Evolutionary conservation across 2,329 filamentous ascomycete species (phyloP).

Genomic region (Cladosporium sp.): DNA sequence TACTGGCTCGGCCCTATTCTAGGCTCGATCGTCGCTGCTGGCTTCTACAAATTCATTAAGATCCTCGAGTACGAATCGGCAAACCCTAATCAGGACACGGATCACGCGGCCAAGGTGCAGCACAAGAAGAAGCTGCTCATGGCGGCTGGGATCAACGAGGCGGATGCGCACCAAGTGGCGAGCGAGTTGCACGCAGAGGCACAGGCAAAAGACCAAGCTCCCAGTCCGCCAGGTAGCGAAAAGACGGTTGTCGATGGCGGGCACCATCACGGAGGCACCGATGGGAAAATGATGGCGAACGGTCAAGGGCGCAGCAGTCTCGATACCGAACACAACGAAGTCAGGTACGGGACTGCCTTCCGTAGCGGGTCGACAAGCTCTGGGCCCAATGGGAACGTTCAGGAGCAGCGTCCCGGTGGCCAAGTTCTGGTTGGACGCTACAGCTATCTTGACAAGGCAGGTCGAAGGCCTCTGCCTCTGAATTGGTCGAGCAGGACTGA

Average conservation of each 20-base stretch:
- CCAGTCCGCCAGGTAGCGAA: background rate
- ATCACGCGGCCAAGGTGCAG: conserved; percentile 9
- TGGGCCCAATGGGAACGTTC: conserved; percentile 17
- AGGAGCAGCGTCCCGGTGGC: background rate
- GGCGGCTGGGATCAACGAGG: conserved; percentile 26
- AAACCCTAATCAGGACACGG: conserved; percentile 34
- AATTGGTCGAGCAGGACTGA: conserved; percentile 1
- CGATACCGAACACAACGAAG: background rate
- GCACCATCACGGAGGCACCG: background rate
- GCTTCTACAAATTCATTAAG: conserved; percentile 37
- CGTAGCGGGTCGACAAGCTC: conserved; percentile 9
- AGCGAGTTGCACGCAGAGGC: conserved; percentile 19
- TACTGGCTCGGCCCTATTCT: conserved; percentile 36
- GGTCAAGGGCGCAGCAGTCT: conserved; percentile 13
- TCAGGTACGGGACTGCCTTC: conserved; percentile 27
- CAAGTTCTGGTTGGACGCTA: background rate
- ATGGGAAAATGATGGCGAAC: conserved; percentile 18
- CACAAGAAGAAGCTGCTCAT: conserved; percentile 25
- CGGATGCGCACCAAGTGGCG: conserved; percentile 24
- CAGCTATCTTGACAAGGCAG: conserved; percentile 10
- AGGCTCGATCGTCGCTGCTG: conserved; percentile 34
- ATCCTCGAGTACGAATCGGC: conserved; percentile 38
- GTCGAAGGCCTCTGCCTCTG: background rate
- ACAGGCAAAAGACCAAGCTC: background rate
- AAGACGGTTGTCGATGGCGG: conserved; percentile 14